Evolutionary conservation across 306 rosid genomes (phyloP), one percentile per base, ranked within the genome.

Genomic region (Fragaria ananassa): DNA sequence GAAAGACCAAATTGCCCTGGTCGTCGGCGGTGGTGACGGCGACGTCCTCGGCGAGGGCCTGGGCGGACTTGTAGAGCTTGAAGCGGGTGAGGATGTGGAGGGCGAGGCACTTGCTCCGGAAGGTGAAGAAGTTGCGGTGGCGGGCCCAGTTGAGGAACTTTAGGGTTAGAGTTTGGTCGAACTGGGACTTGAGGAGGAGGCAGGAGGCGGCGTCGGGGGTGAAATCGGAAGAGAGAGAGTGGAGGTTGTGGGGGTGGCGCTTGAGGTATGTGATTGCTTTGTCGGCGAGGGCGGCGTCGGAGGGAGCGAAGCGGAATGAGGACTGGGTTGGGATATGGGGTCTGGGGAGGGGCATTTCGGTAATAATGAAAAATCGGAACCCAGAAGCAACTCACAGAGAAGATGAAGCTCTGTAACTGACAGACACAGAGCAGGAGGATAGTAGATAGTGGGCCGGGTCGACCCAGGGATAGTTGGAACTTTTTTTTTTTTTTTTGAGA

Each of bases 31-130:
- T 10, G 50, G 34, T 68, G 45, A 73, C 7, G 17, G 90, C 91
- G 2, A 93, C 82, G 54, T 89, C 86, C 69, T 84, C 87, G 19
- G 93, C 97, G 17, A 94, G 90, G 84, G 85, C n/a, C 51, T 85
- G 98, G 4, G 96, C 97, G 46, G 85, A 57, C 70, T 72, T 81
- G 91, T 78, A 89, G 83, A 89, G 97, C 75, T 86, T 84, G 88
- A 90, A 89, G 74, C 91, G 91, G 46, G 93, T 85, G 86, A 94
- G 96, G 71, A 89, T 79, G 79, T 94, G 98, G 67, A 94, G 87
- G n/a, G 95, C 82, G n/a, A 94, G 80, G 81, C 93, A 90, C 81
- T 92, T 85, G 85, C 86, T 82, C 17, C 76, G 90, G 71, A 82
- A 81, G 50, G 86, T 87, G 82, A 91, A 75, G 87, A 94, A 94